A percentile compares a stretch with the other conserved stretches of the same genome.
phyloP scores from a whole-genome alignment of 257 asterid genomes.

The Ocimum tenuiflorum region DNA sequence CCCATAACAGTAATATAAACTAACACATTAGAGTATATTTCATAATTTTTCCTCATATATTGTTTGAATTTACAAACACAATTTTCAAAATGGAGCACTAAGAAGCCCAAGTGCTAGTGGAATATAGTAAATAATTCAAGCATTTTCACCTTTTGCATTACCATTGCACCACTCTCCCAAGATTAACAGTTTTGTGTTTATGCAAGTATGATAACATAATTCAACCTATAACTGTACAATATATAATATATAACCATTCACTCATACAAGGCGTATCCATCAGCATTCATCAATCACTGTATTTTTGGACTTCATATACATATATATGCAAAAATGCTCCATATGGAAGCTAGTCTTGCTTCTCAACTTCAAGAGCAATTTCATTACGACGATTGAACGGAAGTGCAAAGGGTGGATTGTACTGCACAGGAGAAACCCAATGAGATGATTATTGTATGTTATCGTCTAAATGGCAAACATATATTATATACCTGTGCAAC shows the following conservation, averaged over 20 bases:
- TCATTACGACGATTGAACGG: constrained; percentile 88
- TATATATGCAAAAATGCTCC: neutral
- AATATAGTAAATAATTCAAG: too few relatives aligned
- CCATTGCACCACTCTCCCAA: too few relatives aligned
- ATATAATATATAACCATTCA: neutral
- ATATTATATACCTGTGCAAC: constrained; percentile 76
- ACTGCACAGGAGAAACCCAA: constrained; percentile 42
- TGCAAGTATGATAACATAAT: neutral
- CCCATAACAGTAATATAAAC: too few relatives aligned
- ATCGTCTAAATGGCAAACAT: neutral
- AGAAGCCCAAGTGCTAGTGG: too few relatives aligned
- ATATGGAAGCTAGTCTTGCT: constrained; percentile 31
- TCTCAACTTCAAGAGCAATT: constrained; percentile 85
- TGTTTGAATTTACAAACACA: too few relatives aligned
- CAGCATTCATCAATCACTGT: too few relatives aligned
- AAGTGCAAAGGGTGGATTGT: constrained; percentile 85
- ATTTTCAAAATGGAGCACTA: too few relatives aligned
- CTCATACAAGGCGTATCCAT: neutral
- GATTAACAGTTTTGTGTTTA: neutral
- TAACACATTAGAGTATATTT: too few relatives aligned
- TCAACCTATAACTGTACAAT: neutral
- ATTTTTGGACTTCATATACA: too few relatives aligned
- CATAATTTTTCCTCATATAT: too few relatives aligned
- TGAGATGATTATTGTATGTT: neutral
- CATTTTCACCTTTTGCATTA: too few relatives aligned